These are phyloP conservation scores for Apiotrichum veenhuisii DNA, from an alignment of 1,284 basidiomycete species.

Conservation along the genomic window DNA sequence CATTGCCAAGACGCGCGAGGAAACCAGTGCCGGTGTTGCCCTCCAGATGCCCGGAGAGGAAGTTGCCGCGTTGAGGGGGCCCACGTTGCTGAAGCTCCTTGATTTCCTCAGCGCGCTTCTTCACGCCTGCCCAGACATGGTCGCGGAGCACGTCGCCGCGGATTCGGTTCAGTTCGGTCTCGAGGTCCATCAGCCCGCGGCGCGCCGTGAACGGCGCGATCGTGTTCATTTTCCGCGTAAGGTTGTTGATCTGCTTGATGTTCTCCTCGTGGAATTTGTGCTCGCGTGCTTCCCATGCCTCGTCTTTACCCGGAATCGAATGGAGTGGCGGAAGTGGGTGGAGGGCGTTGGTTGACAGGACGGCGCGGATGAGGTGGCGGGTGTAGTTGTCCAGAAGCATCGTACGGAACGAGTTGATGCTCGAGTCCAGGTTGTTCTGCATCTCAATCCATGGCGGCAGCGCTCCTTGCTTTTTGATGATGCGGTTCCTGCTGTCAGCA, in stretches of 20 bases:
- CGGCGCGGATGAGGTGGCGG: slow-evolving; percentile 61
- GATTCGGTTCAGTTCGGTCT: slow-evolving; percentile 59
- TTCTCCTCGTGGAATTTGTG: slow-evolving; percentile 65
- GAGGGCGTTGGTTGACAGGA: slow-evolving; percentile 52
- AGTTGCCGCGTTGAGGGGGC: neutral
- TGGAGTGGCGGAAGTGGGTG: slow-evolving; percentile 47
- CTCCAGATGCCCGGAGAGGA: slow-evolving; percentile 1
- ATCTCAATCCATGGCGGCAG: slow-evolving; percentile 89
- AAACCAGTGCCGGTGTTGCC: neutral
- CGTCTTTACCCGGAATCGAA: slow-evolving; percentile 59
- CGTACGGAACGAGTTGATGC: slow-evolving; percentile 61
- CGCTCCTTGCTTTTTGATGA: slow-evolving; percentile 77
- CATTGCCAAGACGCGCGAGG: neutral
- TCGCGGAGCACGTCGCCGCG: slow-evolving; percentile 54
- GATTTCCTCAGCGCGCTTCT: slow-evolving; percentile 20
- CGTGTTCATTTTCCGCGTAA: slow-evolving; percentile 73
- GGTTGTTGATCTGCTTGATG: slow-evolving; percentile 65
- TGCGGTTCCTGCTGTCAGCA: slow-evolving; percentile 61
- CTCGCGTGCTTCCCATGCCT: slow-evolving; percentile 70
- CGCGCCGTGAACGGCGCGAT: slow-evolving; percentile 71
- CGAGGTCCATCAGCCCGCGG: slow-evolving; percentile 58
- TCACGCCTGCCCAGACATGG: slow-evolving; percentile 38
- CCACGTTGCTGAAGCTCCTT: neutral
- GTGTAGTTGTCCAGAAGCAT: slow-evolving; percentile 53
- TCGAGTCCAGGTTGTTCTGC: slow-evolving; percentile 62